Percentiles rank a stretch among this genome's conserved stretches.
Evolutionary conservation across 768 basidiomycete genomes (phyloP).

Genomic region (Leccinum ochraceum): DNA sequence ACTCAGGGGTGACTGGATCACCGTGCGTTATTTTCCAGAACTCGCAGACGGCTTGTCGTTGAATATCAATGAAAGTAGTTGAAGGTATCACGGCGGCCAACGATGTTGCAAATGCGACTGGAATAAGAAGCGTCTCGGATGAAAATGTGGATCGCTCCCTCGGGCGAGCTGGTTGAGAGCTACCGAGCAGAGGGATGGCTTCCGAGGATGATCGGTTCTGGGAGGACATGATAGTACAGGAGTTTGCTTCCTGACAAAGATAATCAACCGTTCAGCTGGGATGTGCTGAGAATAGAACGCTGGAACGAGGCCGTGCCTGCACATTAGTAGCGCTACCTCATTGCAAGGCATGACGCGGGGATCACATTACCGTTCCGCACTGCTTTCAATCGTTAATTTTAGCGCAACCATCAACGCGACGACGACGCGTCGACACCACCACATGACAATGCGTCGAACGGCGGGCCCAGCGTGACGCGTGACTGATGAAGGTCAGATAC

Average conservation of each 20-base stretch:
- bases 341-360: neutral
- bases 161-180: neutral
- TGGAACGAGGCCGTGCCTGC: neutral
- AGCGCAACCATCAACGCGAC: neutral
- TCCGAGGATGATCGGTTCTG: constrained; percentile 8
- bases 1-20: constrained; percentile 3
- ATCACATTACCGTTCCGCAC: neutral
- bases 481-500: neutral
- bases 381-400: neutral
- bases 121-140: constrained; percentile 26
- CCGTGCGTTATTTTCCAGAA: constrained; percentile 21
- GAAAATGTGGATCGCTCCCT: constrained; percentile 4
- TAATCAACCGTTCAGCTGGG: neutral
- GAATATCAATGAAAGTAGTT: constrained; percentile 29
- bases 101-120: constrained; percentile 25
- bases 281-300: neutral
- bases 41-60: constrained; percentile 29
- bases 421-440: too few relatives aligned
- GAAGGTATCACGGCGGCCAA: constrained; percentile 23
- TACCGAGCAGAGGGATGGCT: constrained; percentile 10
- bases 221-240: constrained; percentile 14
- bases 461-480: too few relatives aligned
- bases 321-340: neutral
- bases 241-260: neutral
- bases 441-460: too few relatives aligned